Conservation (phyloP, 2,329 filamentous ascomycete genomes). For the Parastagonospora nodorum region DNA sequence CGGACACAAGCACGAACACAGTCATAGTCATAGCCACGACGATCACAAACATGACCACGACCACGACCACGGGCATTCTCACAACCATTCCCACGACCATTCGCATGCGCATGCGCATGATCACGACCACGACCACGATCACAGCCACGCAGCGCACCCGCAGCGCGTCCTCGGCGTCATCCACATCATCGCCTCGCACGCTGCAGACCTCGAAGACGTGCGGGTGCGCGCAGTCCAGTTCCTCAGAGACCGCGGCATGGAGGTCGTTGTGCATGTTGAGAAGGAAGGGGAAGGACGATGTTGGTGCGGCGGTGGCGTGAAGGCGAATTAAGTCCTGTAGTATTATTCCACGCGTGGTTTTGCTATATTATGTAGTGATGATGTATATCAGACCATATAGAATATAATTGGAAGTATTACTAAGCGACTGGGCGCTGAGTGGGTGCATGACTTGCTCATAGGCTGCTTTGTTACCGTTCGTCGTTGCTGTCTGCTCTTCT, state of each 20-base stretch:
- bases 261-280: slow-evolving; percentile 87
- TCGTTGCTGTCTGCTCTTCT: too few relatives aligned
- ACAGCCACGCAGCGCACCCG: slow-evolving; percentile 36
- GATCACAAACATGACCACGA: slow-evolving; percentile 37
- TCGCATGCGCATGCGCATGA: slow-evolving; percentile 26
- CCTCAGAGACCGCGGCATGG: slow-evolving; percentile 71
- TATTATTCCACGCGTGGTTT: neutral
- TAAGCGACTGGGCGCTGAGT: too few relatives aligned
- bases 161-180: slow-evolving; percentile 77
- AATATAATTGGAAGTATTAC: neutral
- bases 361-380: neutral
- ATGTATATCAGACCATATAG: neutral
- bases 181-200: slow-evolving; percentile 77
- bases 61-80: slow-evolving; percentile 25
- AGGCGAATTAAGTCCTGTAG: slow-evolving; percentile 17
- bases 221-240: slow-evolving; percentile 76
- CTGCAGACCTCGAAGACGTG: slow-evolving; percentile 80
- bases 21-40: slow-evolving; percentile 37
- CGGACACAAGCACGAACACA: slow-evolving; percentile 32
- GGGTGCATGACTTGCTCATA: too few relatives aligned
- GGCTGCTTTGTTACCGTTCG: too few relatives aligned
- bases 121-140: slow-evolving; percentile 41
- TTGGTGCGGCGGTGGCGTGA: slow-evolving; percentile 62
- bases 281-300: slow-evolving; percentile 74
- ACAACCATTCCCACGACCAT: slow-evolving; percentile 43